Conservation (phyloP, 2,329 filamentous ascomycete species). For the Trichoderma atroviride region DNA sequence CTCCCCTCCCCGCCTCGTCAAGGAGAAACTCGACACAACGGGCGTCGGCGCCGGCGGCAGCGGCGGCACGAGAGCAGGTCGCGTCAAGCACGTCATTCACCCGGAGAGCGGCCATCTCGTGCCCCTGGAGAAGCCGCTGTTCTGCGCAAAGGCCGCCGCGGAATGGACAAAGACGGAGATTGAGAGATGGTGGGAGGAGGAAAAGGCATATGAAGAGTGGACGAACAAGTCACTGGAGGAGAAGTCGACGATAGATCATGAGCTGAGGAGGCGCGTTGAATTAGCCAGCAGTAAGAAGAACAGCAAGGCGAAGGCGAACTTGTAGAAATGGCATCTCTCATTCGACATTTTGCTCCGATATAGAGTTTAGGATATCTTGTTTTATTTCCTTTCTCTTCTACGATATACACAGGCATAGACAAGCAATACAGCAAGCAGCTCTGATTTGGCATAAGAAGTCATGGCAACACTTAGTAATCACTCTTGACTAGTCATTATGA, state of each 20-base stretch:
- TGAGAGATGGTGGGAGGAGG: slow-evolving; percentile 58
- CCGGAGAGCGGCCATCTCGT: slow-evolving; percentile 75
- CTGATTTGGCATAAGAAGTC: neutral
- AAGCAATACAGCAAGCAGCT: neutral
- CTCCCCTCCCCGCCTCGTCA: slow-evolving; percentile 52
- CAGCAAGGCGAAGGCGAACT: slow-evolving; percentile 24
- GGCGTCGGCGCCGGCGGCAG: slow-evolving; percentile 69
- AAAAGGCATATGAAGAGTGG: slow-evolving; percentile 61
- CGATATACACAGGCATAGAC: neutral
- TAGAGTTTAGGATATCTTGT: neutral
- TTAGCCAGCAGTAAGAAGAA: slow-evolving; percentile 29
- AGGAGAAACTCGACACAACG: slow-evolving; percentile 65
- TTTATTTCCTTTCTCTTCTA: neutral
- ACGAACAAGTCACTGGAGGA: slow-evolving; percentile 50
- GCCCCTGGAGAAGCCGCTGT: slow-evolving; percentile 74
- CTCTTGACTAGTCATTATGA: neutral
- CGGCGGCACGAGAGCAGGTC: slow-evolving; percentile 63
- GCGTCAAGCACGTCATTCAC: slow-evolving; percentile 67
- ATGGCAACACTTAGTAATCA: neutral
- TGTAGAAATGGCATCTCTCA: slow-evolving; percentile 2
- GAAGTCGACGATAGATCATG: slow-evolving; percentile 55
- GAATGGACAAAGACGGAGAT: slow-evolving; percentile 62
- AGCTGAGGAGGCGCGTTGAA: slow-evolving; percentile 57
- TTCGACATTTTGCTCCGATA: neutral
- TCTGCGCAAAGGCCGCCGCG: slow-evolving; percentile 64